Percentiles rank a stretch among this genome's conserved stretches.
Conservation (phyloP, 495 filamentous ascomycete genomes). For the Massariosphaeria phaeospora region DNA sequence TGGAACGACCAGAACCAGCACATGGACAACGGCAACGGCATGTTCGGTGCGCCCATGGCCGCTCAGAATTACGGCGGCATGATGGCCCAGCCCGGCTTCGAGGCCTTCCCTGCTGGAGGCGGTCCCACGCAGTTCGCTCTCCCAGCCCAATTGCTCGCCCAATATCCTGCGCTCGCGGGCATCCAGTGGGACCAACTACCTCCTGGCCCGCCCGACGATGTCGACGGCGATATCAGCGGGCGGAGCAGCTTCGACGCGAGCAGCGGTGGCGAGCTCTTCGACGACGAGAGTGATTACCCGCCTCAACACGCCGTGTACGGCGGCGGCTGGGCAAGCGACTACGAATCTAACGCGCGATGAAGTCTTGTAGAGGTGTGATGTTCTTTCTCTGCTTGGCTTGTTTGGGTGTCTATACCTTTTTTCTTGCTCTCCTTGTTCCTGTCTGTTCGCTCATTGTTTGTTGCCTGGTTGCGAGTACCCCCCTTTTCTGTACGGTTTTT, state of each 20-base stretch:
- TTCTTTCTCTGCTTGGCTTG: neutral
- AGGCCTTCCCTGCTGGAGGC: constrained; percentile 11
- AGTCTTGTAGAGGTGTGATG: neutral
- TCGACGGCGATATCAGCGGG: constrained; percentile 68
- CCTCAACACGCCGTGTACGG: constrained; percentile 6
- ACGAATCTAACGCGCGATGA: constrained; percentile 22
- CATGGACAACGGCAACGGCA: constrained; percentile 24
- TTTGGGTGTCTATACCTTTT: too few relatives aligned
- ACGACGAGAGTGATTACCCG: constrained; percentile 52
- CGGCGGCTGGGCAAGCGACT: constrained; percentile 32
- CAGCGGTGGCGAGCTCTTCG: constrained; percentile 55
- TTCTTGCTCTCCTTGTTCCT: neutral
- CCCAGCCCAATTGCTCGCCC: constrained; percentile 79
- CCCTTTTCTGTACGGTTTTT: neutral
- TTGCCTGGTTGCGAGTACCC: neutral
- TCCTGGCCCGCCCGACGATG: constrained; percentile 42
- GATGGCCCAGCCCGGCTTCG: constrained; percentile 24
- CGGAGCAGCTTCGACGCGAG: constrained; percentile 87
- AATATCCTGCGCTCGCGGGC: constrained; percentile 83
- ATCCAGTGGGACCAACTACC: constrained; percentile 64
- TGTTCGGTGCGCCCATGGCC: constrained; percentile 9
- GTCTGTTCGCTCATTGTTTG: neutral
- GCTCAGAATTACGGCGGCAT: constrained; percentile 17
- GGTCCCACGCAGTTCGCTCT: constrained; percentile 42
- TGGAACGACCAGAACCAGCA: constrained; percentile 30